Conservation (phyloP, 345 rosid genomes). For the Heritiera littoralis region DNA sequence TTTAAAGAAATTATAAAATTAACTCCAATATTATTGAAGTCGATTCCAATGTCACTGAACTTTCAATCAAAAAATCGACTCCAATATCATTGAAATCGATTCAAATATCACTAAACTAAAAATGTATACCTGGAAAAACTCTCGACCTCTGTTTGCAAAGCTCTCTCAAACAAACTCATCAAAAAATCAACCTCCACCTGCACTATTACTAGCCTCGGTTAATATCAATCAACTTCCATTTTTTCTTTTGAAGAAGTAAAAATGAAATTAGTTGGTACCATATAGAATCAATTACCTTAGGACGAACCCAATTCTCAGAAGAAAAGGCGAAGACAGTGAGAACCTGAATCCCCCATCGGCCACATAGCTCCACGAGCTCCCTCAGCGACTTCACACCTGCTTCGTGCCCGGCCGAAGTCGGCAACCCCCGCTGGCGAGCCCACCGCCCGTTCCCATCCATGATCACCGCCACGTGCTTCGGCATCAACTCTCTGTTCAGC, state of each 20-base stretch:
- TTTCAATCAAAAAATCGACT: too few relatives aligned
- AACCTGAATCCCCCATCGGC: slow-evolving; percentile 66
- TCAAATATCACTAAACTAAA: too few relatives aligned
- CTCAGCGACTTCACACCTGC: slow-evolving; percentile 63
- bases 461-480: slow-evolving; percentile 78
- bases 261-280: background rate
- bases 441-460: slow-evolving; percentile 87
- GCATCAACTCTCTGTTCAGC: slow-evolving; percentile 52
- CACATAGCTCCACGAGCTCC: slow-evolving; percentile 52
- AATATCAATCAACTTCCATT: too few relatives aligned
- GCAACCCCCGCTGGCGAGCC: slow-evolving; percentile 59
- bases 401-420: slow-evolving; percentile 58
- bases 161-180: slow-evolving; percentile 63
- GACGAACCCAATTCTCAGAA: slow-evolving; percentile 74
- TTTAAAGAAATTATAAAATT: too few relatives aligned
- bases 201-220: background rate
- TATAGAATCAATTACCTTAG: slow-evolving; percentile 40
- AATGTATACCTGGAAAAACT: slow-evolving; percentile 43
- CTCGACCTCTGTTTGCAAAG: slow-evolving; percentile 45
- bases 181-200: slow-evolving; percentile 72
- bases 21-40: too few relatives aligned
- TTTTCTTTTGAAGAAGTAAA: background rate
- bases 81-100: too few relatives aligned
- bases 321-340: slow-evolving; percentile 87
- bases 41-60: too few relatives aligned